Evolutionary conservation across 495 filamentous ascomycete genomes (phyloP), one percentile per base, ranked within the genome.

Genomic region (Xylaria grammica): DNA sequence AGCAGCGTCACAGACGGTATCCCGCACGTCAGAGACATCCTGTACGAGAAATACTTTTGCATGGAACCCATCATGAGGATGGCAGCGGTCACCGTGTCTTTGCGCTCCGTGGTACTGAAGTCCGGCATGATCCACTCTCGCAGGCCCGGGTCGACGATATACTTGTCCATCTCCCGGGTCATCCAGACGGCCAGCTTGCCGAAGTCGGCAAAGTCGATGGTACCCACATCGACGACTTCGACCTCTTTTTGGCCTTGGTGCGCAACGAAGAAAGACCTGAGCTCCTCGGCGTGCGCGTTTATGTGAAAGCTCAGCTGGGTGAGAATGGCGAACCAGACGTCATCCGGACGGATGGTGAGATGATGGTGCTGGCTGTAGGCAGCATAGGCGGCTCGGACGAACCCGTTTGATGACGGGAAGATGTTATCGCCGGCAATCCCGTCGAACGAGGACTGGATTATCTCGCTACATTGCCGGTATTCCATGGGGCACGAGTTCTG

Each of bases 261-360:
- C 11, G 65, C 45, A 11, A 85, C 81, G 60, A 85, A 85, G 2
- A 75, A 22, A 1, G 63, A 45, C 7, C 82, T 73, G 1, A 85
- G 46, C 10, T 74, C 65, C 49, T 85, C 82, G 8, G 79, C 74
- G 63, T 86, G 67, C 1, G 73, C 74, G 45, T 82, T 81, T 66
- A 89, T 77, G 72, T 81, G 86, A 61, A 83, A 74, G 67, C 75
- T 82, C 22, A 89, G 66, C 65, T 88, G 85, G 4, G 74, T 71
- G 1, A 88, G 71, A 64, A 87, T 84, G 29, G 80, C 72, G 46
- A 86, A 78, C 85, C 86, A 89, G 42, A 89, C 75, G 65, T 87
- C 85, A 9, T 89, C 85, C 0, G 85, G 85, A 8, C 85, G 78
- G 61, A 89, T 65, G 4, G 71, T 69, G 11, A 87, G 78, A 52